Base-by-base conservation (phyloP, 2,329 filamentous ascomycete species). In the Colletotrichum euphorbiae region DNA sequence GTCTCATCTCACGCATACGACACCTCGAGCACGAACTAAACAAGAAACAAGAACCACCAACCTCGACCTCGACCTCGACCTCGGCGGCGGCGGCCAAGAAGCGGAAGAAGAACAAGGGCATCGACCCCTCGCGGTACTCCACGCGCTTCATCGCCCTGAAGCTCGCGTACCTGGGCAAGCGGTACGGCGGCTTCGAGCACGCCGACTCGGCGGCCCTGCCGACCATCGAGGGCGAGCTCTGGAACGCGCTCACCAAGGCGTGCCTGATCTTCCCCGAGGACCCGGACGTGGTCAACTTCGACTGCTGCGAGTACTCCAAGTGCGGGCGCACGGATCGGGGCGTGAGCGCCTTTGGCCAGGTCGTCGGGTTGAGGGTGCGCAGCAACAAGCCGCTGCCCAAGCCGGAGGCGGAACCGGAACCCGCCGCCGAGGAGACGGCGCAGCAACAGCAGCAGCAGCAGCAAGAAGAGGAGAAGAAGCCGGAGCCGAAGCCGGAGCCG, bases 321-420 rank as follows among this genome's bases (percentile, higher is more conserved):
- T 98, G 95, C 75, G 96, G 96, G 2, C 86, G 96, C 70, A 99
- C 96, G 17, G 96, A 99, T 77, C 86, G 90, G 61, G 96, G 96
- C 12, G 96, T 99, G 40, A 98, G 94, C 79, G 94, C 96, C 3
- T 99, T 99, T 81, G 96, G 96, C 0, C 96, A 99, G 82, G 96
- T 99, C 65, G 89, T 99, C 75, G 92, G 90, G 0, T 81, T 99
- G 45, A 83, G 91, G 62, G 90, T 99, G 15, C 85, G 95, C 76
- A 98, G 94, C 79, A 92, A 91, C 73, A 83, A 87, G 72, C 93
- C 93, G 1, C 75, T 90, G 58, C 80, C 80, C 2, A 75, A 73
- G 63, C 74, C 46, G 58, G 58, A 51, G 36, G 36, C 46, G 46
- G 58, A 51, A 24, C 46, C 46, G 46, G 58, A 51, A 24, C 36